These are phyloP conservation scores for Mallotus repandus DNA, from an alignment of 441 rosid genomes.

Conservation along the genomic window DNA sequence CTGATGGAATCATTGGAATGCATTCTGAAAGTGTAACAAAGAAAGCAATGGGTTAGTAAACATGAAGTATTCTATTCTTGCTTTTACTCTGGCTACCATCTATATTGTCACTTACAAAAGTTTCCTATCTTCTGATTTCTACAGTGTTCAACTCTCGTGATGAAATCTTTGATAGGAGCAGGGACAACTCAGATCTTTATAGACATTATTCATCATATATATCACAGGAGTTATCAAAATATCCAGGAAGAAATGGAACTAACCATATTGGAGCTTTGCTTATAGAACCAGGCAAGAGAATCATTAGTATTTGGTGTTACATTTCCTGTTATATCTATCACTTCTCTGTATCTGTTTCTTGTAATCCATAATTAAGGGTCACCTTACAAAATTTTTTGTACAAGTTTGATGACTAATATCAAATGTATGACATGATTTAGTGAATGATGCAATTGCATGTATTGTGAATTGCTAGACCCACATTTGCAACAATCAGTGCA, in stretches of 20 bases:
- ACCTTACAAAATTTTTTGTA: background rate
- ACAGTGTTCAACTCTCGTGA: conserved; percentile 69
- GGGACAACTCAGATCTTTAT: conserved; percentile 67
- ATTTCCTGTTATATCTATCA: background rate
- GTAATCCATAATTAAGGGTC: background rate
- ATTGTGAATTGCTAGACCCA: background rate
- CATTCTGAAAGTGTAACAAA: conserved; percentile 26
- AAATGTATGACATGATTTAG: background rate
- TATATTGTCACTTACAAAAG: conserved; percentile 18
- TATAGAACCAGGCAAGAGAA: conserved; percentile 84
- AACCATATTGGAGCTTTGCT: conserved; percentile 73
- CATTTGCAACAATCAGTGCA: background rate
- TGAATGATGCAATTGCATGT: background rate
- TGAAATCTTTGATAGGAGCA: conserved; percentile 58
- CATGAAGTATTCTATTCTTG: conserved; percentile 7
- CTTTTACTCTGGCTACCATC: background rate
- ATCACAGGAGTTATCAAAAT: conserved; percentile 45
- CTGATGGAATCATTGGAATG: conserved; percentile 38
- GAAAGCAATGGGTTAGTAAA: conserved; percentile 44
- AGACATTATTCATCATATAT: conserved; percentile 53
- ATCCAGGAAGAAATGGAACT: conserved; percentile 32
- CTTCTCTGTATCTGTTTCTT: background rate
- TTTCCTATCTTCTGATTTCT: conserved; percentile 25
- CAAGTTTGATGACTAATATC: background rate
- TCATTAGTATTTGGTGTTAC: background rate